phyloP scores from a whole-genome alignment of 768 basidiomycete genomes.

The Collybiopsis luxurians region DNA sequence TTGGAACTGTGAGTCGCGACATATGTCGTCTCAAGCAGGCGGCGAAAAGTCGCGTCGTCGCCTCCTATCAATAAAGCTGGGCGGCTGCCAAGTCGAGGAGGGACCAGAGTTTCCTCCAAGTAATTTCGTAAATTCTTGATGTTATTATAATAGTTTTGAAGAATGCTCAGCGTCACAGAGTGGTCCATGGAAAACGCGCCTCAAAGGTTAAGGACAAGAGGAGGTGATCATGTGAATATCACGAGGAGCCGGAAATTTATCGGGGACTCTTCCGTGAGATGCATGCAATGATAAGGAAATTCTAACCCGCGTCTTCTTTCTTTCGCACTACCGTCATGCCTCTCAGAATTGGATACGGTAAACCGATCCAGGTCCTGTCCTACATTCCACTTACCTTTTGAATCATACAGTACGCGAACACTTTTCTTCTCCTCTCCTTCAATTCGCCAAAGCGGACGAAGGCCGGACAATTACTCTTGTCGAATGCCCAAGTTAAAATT shows the following conservation, averaged over 20 bases:
- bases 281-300: no score
- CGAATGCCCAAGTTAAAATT: slow-evolving; percentile 77
- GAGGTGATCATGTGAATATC: no score
- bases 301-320: not conserved
- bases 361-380: not conserved
- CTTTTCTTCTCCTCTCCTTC: slow-evolving; percentile 90
- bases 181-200: slow-evolving; percentile 1
- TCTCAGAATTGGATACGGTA: slow-evolving; percentile 49
- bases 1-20: slow-evolving; percentile 35
- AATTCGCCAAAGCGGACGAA: slow-evolving; percentile 69
- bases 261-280: no score
- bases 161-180: slow-evolving; percentile 27
- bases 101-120: slow-evolving; percentile 33
- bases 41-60: slow-evolving; percentile 8
- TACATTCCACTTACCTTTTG: not conserved
- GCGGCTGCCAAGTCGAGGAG: not conserved
- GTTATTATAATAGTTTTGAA: slow-evolving; percentile 41
- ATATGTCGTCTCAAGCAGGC: slow-evolving; percentile 44
- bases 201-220: no score
- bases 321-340: slow-evolving; percentile 21
- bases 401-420: slow-evolving; percentile 70
- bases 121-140: slow-evolving; percentile 39
- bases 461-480: slow-evolving; percentile 77
- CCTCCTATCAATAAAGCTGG: not conserved
- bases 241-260: no score